Base-by-base conservation (phyloP, 176 grass and related monocot species). In the Oryza glaberrima region DNA sequence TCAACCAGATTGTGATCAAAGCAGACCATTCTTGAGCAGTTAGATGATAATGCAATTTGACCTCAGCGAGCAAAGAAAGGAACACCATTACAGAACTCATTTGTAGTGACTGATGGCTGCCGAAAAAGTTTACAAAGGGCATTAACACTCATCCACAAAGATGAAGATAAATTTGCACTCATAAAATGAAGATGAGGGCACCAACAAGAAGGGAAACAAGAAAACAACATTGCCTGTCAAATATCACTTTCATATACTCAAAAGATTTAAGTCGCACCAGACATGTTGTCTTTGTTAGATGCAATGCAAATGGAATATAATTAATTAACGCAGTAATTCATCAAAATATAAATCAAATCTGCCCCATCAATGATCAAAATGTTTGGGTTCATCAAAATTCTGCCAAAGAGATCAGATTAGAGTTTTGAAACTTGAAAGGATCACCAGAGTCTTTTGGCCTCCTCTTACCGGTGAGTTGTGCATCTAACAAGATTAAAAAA, bases 1-100 rank as follows among this genome's bases (percentile, higher is more conserved):
- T 43, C 17, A 82, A 65, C 49, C 73, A 80, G 34, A 26, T 56
- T 67, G 25, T 5, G 6, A 77, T 25, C 73, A 86, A 78, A 43
- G 81, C 20, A 77, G 46, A 26, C 77, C 66, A 72, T 81, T 82
- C 58, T 73, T 86, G 58, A 25, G 26, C 77, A 86, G 14, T 16
- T 61, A 58, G 28, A 73, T 22, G 10, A 35, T 25, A 66, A 77
- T 72, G 40, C 66, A 85, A 66, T 7, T 7, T 77, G 71, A 82
- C 20, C 32, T 77, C 30, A 71, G 17, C n/a, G 13, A 78, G 41
- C 64, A 78, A 65, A 71, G 3, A 77, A 69, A 81, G 16, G 5
- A 79, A 82, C 34, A 60, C 11, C 49, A 69, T 65, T 19, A 76
- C 25, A 38, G 35, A 36, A 51, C 15, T 23, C 36, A 36, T 67